These are phyloP conservation scores for Saccharomyces pastorianus DNA, from an alignment of 1,139 yeast species.

Conservation along the genomic window DNA sequence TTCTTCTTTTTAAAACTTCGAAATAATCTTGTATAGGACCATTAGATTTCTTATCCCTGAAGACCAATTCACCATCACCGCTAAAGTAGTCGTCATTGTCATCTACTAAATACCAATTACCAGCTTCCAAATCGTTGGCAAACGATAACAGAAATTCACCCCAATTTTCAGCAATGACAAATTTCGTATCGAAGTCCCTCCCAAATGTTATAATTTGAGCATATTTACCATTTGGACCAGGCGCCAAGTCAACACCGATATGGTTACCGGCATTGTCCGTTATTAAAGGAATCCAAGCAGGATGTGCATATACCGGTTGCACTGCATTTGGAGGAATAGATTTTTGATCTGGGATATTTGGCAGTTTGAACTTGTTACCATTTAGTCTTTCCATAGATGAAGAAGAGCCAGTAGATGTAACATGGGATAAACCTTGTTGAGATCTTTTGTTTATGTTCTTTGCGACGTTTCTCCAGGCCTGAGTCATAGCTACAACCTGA, in stretches of 20 bases:
- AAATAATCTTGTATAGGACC: constrained; percentile 52
- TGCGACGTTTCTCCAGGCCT: constrained; percentile 61
- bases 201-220: constrained; percentile 89
- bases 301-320: constrained; percentile 70
- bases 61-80: constrained; percentile 71
- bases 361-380: constrained; percentile 29
- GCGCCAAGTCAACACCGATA: constrained; percentile 81
- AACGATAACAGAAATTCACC: constrained; percentile 73
- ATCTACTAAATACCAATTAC: constrained; percentile 60
- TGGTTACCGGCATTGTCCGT: constrained; percentile 88
- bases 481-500: constrained; percentile 55
- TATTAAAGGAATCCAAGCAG: constrained; percentile 83
- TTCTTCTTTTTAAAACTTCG: constrained; percentile 49
- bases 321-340: constrained; percentile 69
- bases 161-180: constrained; percentile 69
- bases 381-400: constrained; percentile 4
- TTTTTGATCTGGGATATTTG: constrained; percentile 49
- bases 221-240: constrained; percentile 62
- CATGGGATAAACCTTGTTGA: constrained; percentile 3
- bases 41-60: constrained; percentile 43
- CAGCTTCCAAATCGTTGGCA: constrained; percentile 77
- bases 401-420: constrained; percentile 2
- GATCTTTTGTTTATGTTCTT: constrained; percentile 35
- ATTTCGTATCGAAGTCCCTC: constrained; percentile 80
- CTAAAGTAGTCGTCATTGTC: constrained; percentile 48